Evolutionary conservation across 805 yeast species (phyloP), one percentile per base, ranked within the genome.

Genomic region (Candida sanyiensis): DNA sequence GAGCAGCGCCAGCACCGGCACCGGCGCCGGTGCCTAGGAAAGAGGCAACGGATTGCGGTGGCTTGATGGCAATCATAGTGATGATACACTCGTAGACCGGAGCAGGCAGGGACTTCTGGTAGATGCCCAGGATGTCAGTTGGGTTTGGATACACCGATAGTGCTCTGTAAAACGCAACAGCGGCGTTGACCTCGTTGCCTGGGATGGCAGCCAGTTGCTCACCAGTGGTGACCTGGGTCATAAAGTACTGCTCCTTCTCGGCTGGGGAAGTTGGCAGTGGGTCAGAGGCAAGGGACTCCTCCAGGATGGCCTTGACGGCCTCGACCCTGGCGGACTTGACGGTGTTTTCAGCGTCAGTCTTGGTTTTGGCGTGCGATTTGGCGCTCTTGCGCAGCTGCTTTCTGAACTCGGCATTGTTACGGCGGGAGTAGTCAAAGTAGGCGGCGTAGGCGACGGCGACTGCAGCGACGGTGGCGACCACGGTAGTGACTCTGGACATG

Each of bases 141-240:
- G 98, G 99, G 62, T 83, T 82, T 45, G 98, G 97, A 63, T 89
- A 90, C 36, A 88, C 89, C 29, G 86, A 76, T 58, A 93, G 72
- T 11, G 97, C 97, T 63, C 86, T 84, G 75, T 93, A 93, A 73
- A 88, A 93, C 50, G 81, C 75, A 50, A 89, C 70, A 27, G 98
- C 97, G 32, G 97, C 81, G 44, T 82, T 86, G 47, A 83, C 64
- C 61, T 83, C 86, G 50, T 75, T 72, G 48, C 80, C 82, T 45
- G 83, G 79, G 24, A 66, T 57, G 47, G 74, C 68, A 47, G 86
- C 75, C 51, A 84, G 69, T 61, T 81, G 83, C 64, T 90, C 97
- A 60, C 96, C 97, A 35, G 70, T 57, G 44, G 87, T 82, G 40
- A 90, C 89, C 62, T 85, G 88, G 46, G 74, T 72, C 70, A 89